Percentiles rank a stretch among this genome's conserved stretches.
These are phyloP conservation scores for Trametes villosa DNA, from an alignment of 768 basidiomycete genomes.

Conservation along the genomic window DNA sequence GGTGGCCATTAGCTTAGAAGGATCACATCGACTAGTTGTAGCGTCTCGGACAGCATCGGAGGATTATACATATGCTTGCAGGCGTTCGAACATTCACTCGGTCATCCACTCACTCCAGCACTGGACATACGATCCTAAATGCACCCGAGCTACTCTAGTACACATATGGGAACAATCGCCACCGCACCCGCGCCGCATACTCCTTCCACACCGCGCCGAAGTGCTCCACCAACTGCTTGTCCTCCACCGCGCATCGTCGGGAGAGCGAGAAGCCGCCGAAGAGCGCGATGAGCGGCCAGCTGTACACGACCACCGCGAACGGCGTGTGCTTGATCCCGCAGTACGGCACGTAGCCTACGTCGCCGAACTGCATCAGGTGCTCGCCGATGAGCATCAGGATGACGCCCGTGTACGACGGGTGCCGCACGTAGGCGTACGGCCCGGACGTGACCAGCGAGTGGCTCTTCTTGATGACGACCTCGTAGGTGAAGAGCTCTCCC, in stretches of 20 bases:
- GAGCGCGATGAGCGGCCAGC: conserved; percentile 1
- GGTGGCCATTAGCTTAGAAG: too few relatives aligned
- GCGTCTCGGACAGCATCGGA: too few relatives aligned
- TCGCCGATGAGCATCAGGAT: conserved; percentile 32
- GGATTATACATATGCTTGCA: too few relatives aligned
- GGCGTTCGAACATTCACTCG: too few relatives aligned
- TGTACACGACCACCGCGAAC: not conserved
- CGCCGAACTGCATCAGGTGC: conserved; percentile 12
- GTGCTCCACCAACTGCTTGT: conserved; percentile 22
- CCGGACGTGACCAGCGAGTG: conserved; percentile 44
- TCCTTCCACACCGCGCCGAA: conserved; percentile 28
- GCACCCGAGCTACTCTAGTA: not conserved
- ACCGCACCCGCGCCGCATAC: conserved; percentile 28
- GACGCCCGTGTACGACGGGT: conserved; percentile 41
- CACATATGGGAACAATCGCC: conserved; percentile 30
- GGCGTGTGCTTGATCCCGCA: conserved; percentile 8
- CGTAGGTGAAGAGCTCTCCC: conserved; percentile 43
- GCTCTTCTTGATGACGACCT: conserved; percentile 37
- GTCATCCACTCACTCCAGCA: too few relatives aligned
- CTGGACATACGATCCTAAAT: too few relatives aligned
- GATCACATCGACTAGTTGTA: too few relatives aligned
- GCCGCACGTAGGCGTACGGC: conserved; percentile 44
- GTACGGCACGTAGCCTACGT: conserved; percentile 1
- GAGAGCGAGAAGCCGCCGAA: conserved; percentile 8
- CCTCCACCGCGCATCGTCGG: conserved; percentile 29